phyloP scores from a whole-genome alignment of 2,329 filamentous ascomycete genomes.

The Huntiella savannae region DNA sequence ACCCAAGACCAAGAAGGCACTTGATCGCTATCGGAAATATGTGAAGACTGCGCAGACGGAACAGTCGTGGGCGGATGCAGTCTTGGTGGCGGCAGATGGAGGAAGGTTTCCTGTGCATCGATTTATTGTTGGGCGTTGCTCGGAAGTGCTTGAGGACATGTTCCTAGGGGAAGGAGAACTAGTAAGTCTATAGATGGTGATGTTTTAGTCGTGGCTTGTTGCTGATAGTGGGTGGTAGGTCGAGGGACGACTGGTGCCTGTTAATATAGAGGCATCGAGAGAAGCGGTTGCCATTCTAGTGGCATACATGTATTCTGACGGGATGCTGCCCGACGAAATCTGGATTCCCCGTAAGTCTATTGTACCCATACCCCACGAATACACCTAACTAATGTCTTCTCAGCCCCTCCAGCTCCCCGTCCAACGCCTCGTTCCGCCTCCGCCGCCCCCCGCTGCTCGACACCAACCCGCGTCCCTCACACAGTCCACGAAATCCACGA shows the following conservation, averaged over 20 bases:
- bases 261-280: neutral
- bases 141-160: neutral
- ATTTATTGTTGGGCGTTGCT: neutral
- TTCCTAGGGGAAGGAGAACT: neutral
- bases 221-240: too few species aligned
- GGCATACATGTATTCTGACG: conserved; percentile 1
- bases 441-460: too few species aligned
- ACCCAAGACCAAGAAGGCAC: too few species aligned
- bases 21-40: neutral
- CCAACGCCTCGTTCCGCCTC: too few species aligned
- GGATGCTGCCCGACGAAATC: neutral
- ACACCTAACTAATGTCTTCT: too few species aligned
- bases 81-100: neutral
- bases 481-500: too few species aligned
- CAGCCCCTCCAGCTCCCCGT: too few species aligned
- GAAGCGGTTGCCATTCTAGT: neutral
- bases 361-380: too few species aligned
- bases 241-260: neutral
- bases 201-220: too few species aligned
- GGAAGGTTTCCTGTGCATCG: neutral
- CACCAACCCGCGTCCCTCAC: too few species aligned
- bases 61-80: neutral
- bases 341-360: conserved; percentile 1
- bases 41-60: neutral
- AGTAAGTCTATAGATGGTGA: too few species aligned